These are phyloP conservation scores for Thymus quinquecostatus DNA, from an alignment of 257 asterid species.

Conservation along the genomic window DNA sequence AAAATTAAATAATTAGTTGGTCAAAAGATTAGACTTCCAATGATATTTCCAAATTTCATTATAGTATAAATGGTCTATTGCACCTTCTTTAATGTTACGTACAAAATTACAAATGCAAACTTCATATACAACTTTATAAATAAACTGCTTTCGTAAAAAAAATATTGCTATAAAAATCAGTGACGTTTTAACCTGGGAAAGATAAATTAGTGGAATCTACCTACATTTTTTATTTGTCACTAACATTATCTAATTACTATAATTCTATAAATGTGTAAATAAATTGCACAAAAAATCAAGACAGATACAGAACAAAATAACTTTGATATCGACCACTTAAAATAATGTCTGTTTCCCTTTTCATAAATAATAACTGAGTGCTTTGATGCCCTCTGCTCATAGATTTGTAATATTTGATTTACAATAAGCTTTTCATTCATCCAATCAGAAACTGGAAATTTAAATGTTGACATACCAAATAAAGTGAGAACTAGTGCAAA, in stretches of 20 bases:
- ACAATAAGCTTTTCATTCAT: neutral
- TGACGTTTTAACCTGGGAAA: neutral
- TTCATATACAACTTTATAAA: too few relatives aligned
- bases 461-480: neutral
- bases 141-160: neutral
- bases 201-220: neutral
- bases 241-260: too few relatives aligned
- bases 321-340: neutral
- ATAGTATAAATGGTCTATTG: too few relatives aligned
- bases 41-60: neutral
- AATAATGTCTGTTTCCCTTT: too few relatives aligned
- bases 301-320: neutral
- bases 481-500: neutral
- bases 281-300: neutral
- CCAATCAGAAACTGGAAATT: slow-evolving; percentile 4
- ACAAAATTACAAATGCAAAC: too few relatives aligned
- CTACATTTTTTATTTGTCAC: too few relatives aligned
- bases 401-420: neutral
- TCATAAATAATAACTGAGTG: too few relatives aligned
- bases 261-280: too few relatives aligned
- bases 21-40: neutral
- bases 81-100: too few relatives aligned
- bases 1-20: neutral
- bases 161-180: neutral
- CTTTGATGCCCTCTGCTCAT: too few relatives aligned